Evolutionary conservation across 176 grass and related monocot genomes (phyloP).

Genomic region (Dendrocalamus sinicus): DNA sequence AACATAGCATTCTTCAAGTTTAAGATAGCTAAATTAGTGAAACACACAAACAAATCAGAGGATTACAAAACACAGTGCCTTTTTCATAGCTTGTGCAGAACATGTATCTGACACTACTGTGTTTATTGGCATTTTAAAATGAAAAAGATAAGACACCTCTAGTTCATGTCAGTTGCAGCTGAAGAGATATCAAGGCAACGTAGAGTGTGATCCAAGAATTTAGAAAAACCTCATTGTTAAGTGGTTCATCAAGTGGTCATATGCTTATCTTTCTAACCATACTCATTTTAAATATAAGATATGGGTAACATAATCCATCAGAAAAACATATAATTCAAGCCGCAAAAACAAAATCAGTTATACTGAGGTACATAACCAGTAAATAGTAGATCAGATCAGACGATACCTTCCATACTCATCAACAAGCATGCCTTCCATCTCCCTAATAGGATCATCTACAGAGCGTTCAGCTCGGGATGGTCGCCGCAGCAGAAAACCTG

Average conservation of each 20-base stretch:
- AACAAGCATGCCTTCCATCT: constrained; percentile 96
- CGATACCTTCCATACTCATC: constrained; percentile 99
- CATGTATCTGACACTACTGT: constrained; percentile 19
- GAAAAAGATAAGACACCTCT: background rate
- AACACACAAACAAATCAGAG: background rate
- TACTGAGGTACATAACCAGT: constrained; percentile 23
- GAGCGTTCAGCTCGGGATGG: constrained; percentile 87
- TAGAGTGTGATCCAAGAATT: background rate
- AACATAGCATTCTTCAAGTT: background rate
- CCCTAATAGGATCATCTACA: constrained; percentile 97
- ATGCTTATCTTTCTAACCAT: constrained; percentile 13
- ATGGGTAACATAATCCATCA: constrained; percentile 22
- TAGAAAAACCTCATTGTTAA: constrained; percentile 8
- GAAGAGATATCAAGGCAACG: background rate
- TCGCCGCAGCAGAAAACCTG: constrained; percentile 58
- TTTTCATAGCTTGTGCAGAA: constrained; percentile 12
- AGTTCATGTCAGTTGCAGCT: constrained; percentile 12
- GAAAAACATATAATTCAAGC: constrained; percentile 34
- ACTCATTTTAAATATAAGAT: constrained; percentile 33
- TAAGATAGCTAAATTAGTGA: background rate
- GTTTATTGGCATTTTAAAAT: constrained; percentile 32
- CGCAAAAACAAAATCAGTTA: background rate
- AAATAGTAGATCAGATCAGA: constrained; percentile 33
- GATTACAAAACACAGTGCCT: constrained; percentile 27
- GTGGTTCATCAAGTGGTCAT: constrained; percentile 3